A percentile compares a stretch with the other conserved stretches of the same genome.
phyloP scores from a whole-genome alignment of 371 early-diverging fungal species.

The Rhizopus sp. region DNA sequence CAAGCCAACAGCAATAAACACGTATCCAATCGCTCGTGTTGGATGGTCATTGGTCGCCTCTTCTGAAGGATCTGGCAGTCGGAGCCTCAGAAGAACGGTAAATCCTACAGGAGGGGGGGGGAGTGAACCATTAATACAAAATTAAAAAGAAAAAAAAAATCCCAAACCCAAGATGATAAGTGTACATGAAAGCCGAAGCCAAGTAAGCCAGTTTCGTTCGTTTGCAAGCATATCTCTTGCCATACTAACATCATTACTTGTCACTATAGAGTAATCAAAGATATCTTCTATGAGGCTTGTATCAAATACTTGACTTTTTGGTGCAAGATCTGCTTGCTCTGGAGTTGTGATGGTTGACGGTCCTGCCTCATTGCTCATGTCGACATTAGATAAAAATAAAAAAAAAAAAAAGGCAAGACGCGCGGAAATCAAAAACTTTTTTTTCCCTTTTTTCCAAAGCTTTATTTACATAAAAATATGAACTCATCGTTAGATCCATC shows the following conservation, averaged over 20 bases:
- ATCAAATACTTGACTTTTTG: conserved; percentile 9
- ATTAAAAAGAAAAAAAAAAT: neutral
- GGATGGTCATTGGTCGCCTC: conserved; percentile 9
- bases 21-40: conserved; percentile 31
- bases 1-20: conserved; percentile 41
- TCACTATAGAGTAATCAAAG: conserved; percentile 27
- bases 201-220: conserved; percentile 49
- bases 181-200: conserved; percentile 43
- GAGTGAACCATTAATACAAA: neutral
- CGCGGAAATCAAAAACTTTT: neutral
- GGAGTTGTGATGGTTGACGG: conserved; percentile 1
- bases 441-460: neutral
- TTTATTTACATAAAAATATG: neutral
- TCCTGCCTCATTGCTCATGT: conserved; percentile 7
- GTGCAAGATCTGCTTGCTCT: conserved; percentile 13
- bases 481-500: neutral
- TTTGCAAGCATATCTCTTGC: conserved; percentile 44
- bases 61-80: conserved; percentile 29
- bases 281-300: conserved; percentile 4
- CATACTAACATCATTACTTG: conserved; percentile 32
- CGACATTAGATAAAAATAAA: neutral
- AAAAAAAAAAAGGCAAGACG: too few species aligned
- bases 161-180: conserved; percentile 38
- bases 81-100: conserved; percentile 39
- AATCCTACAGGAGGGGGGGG: conserved; percentile 32